Percentiles rank a stretch among this genome's conserved stretches.
These are phyloP conservation scores for Termitomyces sp. DNA, from an alignment of 768 basidiomycete species.

Conservation along the genomic window DNA sequence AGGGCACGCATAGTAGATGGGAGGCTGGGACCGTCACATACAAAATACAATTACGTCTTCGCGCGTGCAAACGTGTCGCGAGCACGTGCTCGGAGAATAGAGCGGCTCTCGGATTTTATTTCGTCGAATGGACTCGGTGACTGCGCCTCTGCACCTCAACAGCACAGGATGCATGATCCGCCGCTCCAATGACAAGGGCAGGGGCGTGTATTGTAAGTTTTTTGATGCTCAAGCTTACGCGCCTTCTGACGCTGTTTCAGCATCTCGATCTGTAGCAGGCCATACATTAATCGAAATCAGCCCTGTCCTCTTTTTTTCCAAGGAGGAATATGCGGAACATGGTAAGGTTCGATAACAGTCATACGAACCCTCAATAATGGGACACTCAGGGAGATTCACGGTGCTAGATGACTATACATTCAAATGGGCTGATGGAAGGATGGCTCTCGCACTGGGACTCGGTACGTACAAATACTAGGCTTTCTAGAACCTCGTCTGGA, in stretches of 20 bases:
- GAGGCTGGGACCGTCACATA: background rate
- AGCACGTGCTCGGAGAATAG: slow-evolving; percentile 14
- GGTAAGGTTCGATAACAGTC: slow-evolving; percentile 23
- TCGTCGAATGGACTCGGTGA: slow-evolving; percentile 3
- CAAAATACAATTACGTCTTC: background rate
- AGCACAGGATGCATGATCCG: slow-evolving; percentile 44
- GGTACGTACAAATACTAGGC: slow-evolving; percentile 33
- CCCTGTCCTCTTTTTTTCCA: slow-evolving; percentile 74
- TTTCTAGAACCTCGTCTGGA: slow-evolving; percentile 1
- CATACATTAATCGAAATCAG: slow-evolving; percentile 76
- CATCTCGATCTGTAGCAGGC: slow-evolving; percentile 48
- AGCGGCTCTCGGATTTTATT: slow-evolving; percentile 11
- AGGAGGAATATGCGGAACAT: slow-evolving; percentile 65
- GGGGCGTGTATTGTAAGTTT: slow-evolving; percentile 59
- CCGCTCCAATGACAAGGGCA: slow-evolving; percentile 42
- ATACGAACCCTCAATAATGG: background rate
- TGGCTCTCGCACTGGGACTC: slow-evolving; percentile 76
- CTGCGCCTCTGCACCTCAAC: slow-evolving; percentile 34
- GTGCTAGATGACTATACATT: slow-evolving; percentile 74
- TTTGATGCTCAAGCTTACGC: background rate
- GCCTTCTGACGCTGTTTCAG: slow-evolving; percentile 20
- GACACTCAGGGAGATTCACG: slow-evolving; percentile 40
- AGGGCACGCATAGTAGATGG: slow-evolving; percentile 19
- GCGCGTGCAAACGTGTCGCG: slow-evolving; percentile 7
- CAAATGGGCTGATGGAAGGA: slow-evolving; percentile 65